Evolutionary conservation across 768 basidiomycete genomes (phyloP), one percentile per base, ranked within the genome.

Genomic region (button mushroom (Agaricus bisporus)): DNA sequence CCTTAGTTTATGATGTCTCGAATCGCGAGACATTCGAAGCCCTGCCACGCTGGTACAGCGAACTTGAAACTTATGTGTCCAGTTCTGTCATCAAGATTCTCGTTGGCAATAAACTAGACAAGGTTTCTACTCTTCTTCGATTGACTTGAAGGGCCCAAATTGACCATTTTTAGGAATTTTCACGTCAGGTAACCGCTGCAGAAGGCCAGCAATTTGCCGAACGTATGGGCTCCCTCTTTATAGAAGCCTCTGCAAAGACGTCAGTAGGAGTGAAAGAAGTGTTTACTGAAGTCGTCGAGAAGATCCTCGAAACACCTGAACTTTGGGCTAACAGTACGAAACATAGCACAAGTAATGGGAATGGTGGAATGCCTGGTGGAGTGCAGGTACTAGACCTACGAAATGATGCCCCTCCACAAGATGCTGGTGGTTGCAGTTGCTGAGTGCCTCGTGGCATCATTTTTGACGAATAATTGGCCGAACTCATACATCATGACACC

Each of bases 201-300:
- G 93, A 98, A 63, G 95, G 84, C 1, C 71, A 82, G 55, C 76
- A 78, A 1, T 98, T 95, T 59, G 95, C 95, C 0, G 72, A 73
- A 22, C 79, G 88, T 29, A 91, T 92, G 79, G 80, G 81, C 15
- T 88, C 86, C 17, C 72, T 93, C 42, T 98, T 98, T 69, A 73
- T 98, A 41, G 95, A 98, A 71, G 85, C 91, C 0, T 91, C 87
- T 0, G 95, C 95, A 0, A 98, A 98, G 81, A 97, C 91, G 0
- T 81, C 86, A 7, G 75, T 89, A 0, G 86, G 88, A 14, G 94
- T 98, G 5, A 76, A 75, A 28, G 89, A 91, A 42, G 83, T 86
- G 2, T 80, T 81, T 57, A 71, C 68, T 26, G 85, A 88, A 50
- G 81, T 95, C 5, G 93, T 97, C 18, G 78, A 80, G 64, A 78